phyloP scores from a whole-genome alignment of 306 rosid species.

The Prinsepia uniflora region DNA sequence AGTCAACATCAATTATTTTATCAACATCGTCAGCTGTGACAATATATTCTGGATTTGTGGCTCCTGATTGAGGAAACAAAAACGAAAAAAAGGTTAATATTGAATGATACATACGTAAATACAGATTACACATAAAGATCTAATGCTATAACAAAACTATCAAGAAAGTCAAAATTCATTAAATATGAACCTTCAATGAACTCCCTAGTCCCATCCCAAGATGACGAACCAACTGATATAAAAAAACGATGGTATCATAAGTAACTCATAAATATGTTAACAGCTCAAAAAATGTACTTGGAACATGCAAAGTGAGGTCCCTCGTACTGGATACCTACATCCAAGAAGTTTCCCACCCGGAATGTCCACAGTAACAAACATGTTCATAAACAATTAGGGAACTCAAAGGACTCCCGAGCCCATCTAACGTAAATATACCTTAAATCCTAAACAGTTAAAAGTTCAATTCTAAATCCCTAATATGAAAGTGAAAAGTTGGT shows the following conservation, averaged over 20 bases:
- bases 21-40: constrained; percentile 95
- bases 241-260: constrained; percentile 22
- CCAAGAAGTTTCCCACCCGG: constrained; percentile 93
- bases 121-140: neutral
- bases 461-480: too few relatives aligned
- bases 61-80: constrained; percentile 54
- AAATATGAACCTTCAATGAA: constrained; percentile 75
- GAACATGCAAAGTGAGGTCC: constrained; percentile 92
- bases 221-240: constrained; percentile 91
- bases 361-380: too few relatives aligned
- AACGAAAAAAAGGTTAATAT: neutral
- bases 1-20: constrained; percentile 87
- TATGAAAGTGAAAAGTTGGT: too few relatives aligned
- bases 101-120: neutral
- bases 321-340: constrained; percentile 83
- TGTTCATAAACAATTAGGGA: too few relatives aligned
- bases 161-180: constrained; percentile 16
- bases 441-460: too few relatives aligned
- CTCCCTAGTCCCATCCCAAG: constrained; percentile 92
- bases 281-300: constrained; percentile 51
- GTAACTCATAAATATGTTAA: constrained; percentile 4
- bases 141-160: neutral
- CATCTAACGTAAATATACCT: too few relatives aligned
- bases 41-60: constrained; percentile 91
- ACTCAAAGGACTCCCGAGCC: too few relatives aligned